A percentile compares a stretch with the other conserved stretches of the same genome.
Conservation (phyloP, 2,329 filamentous ascomycete species). For the Exophiala xenobiotica region DNA sequence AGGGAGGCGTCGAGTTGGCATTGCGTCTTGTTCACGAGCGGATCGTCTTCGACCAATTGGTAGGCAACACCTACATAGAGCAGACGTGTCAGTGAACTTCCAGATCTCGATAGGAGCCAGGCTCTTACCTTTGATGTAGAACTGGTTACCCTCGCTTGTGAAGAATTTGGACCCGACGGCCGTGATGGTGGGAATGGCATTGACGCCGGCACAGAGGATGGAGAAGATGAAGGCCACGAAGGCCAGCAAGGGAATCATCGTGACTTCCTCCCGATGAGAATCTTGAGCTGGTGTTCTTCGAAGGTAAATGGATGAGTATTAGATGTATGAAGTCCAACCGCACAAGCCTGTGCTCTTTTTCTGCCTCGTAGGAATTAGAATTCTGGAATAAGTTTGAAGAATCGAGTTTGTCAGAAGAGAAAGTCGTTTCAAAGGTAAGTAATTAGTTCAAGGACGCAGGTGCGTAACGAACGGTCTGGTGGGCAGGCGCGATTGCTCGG, state of each 20-base stretch:
- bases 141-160: constrained; percentile 74
- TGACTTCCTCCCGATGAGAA: not conserved
- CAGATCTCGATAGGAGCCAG: not conserved
- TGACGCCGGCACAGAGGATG: constrained; percentile 34
- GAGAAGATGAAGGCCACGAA: constrained; percentile 17
- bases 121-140: constrained; percentile 72
- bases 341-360: not conserved
- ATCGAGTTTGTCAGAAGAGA: not conserved
- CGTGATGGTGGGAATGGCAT: constrained; percentile 57
- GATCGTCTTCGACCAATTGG: constrained; percentile 66
- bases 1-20: constrained; percentile 71
- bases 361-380: too few species aligned
- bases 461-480: not conserved
- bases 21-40: constrained; percentile 72
- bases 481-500: not conserved
- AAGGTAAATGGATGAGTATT: not conserved
- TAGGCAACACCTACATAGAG: constrained; percentile 67
- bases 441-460: not conserved
- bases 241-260: constrained; percentile 11
- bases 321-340: not conserved
- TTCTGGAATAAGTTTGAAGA: too few species aligned
- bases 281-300: not conserved
- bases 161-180: constrained; percentile 81
- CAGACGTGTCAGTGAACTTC: constrained; percentile 2
- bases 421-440: not conserved